Conservation (phyloP, 2,329 filamentous ascomycete genomes). For the Fusarium nisikadoi region DNA sequence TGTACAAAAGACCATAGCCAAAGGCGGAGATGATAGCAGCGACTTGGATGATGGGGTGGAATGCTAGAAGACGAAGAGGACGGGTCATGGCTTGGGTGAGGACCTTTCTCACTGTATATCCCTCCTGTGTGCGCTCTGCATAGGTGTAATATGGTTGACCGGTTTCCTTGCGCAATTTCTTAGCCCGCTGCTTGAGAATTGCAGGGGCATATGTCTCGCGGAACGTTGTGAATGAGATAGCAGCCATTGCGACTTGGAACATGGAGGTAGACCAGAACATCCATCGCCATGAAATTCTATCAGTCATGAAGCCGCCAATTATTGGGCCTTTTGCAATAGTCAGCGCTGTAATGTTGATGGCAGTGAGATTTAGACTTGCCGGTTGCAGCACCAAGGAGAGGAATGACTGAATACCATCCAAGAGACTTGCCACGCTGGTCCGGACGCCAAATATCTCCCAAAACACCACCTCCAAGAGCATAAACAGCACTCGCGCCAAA, state of each 20-base stretch:
- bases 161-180: slow-evolving; percentile 47
- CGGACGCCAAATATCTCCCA: slow-evolving; percentile 59
- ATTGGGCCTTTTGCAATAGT: slow-evolving; percentile 44
- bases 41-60: slow-evolving; percentile 70
- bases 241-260: slow-evolving; percentile 52
- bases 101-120: slow-evolving; percentile 39
- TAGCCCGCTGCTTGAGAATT: slow-evolving; percentile 50
- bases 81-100: slow-evolving; percentile 57
- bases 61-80: slow-evolving; percentile 65
- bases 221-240: slow-evolving; percentile 48
- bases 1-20: slow-evolving; percentile 71
- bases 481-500: slow-evolving; percentile 60
- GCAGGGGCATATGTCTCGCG: slow-evolving; percentile 53
- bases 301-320: slow-evolving; percentile 54
- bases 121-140: slow-evolving; percentile 51
- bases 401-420: slow-evolving; percentile 52
- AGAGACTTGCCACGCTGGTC: slow-evolving; percentile 58
- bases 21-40: slow-evolving; percentile 66
- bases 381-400: slow-evolving; percentile 53
- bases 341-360: background rate
- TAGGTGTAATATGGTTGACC: slow-evolving; percentile 48
- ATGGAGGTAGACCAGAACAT: slow-evolving; percentile 58
- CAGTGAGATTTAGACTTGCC: slow-evolving; percentile 30
- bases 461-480: slow-evolving; percentile 57
- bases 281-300: slow-evolving; percentile 55